Conservation (phyloP, 106 monocot species). For the Dendrobium chrysotoxum region DNA sequence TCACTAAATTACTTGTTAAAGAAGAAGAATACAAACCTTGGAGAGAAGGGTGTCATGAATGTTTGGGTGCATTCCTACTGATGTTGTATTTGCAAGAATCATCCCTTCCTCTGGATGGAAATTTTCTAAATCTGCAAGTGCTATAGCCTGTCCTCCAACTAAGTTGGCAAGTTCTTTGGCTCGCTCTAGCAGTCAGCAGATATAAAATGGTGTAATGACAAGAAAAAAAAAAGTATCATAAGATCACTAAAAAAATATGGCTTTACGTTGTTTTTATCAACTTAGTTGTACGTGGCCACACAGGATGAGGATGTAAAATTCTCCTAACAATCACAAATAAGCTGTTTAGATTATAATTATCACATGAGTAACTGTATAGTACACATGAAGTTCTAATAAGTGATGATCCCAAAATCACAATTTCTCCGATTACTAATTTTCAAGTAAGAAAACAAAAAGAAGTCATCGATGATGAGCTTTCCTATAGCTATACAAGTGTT, state of each 20-base stretch:
- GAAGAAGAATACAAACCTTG: slow-evolving; percentile 42
- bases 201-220: background rate
- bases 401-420: background rate
- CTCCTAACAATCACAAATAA: background rate
- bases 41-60: slow-evolving; percentile 69
- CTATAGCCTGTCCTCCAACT: slow-evolving; percentile 72
- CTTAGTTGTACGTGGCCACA: background rate
- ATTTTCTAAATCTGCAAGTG: slow-evolving; percentile 61
- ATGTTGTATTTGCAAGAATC: slow-evolving; percentile 87
- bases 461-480: background rate
- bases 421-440: background rate
- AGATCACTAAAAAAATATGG: background rate
- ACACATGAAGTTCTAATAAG: background rate
- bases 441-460: background rate
- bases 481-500: background rate
- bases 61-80: slow-evolving; percentile 90
- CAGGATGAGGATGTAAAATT: background rate
- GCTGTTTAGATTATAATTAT: background rate
- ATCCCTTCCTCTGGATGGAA: slow-evolving; percentile 74
- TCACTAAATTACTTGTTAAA: background rate
- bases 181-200: slow-evolving; percentile 38
- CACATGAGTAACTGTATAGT: background rate
- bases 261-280: background rate
- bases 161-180: slow-evolving; percentile 60
- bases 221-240: background rate